These are phyloP conservation scores for Cyclotella cryptica DNA, from an alignment of 108 stramenopile genomes.

Conservation along the genomic window DNA sequence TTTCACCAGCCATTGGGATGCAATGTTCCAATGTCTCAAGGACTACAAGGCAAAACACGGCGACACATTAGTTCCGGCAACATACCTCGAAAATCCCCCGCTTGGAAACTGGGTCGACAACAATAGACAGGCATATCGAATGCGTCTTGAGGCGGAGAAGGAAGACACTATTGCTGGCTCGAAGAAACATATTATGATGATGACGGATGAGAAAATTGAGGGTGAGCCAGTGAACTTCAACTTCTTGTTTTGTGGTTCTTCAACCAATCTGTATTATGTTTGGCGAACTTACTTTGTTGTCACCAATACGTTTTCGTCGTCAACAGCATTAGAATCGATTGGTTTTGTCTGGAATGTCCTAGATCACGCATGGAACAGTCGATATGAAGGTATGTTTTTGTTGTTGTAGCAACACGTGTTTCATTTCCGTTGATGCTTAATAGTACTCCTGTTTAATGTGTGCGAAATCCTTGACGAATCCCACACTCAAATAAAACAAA, in stretches of 20 bases:
- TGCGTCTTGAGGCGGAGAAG: constrained; percentile 30
- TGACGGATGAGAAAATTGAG: constrained; percentile 29
- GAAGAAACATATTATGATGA: constrained; percentile 6
- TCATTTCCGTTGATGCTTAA: no score
- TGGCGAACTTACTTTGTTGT: no score
- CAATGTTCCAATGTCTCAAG: constrained; percentile 37
- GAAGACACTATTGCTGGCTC: not conserved
- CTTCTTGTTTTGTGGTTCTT: not conserved
- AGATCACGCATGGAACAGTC: constrained; percentile 31
- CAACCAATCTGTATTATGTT: not conserved
- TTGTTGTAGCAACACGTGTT: no score
- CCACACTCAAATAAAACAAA: not conserved
- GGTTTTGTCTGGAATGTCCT: constrained; percentile 39
- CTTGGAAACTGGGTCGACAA: constrained; percentile 58
- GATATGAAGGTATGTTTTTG: constrained; percentile 14
- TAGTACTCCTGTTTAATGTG: not conserved
- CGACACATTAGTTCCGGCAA: constrained; percentile 51
- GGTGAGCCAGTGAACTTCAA: not conserved
- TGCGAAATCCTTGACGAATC: not conserved
- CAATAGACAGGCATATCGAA: constrained; percentile 49
- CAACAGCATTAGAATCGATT: constrained; percentile 32
- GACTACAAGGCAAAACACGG: constrained; percentile 51
- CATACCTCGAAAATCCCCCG: constrained; percentile 44
- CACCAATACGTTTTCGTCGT: not conserved
- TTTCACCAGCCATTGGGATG: constrained; percentile 35